phyloP scores from a whole-genome alignment of 2,329 filamentous ascomycete genomes.

The Blastomyces parvus region DNA sequence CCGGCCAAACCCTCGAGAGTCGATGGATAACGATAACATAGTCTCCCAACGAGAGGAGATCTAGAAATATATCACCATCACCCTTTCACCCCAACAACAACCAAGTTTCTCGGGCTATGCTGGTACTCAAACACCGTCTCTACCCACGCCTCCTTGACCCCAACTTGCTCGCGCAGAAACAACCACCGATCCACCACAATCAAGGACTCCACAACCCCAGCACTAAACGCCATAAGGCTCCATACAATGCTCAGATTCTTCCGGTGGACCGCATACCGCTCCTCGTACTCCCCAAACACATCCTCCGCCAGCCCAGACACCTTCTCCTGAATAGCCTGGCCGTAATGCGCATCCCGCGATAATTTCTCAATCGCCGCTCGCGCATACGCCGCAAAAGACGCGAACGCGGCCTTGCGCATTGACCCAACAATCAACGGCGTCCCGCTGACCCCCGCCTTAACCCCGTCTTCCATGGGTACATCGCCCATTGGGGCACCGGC shows the following conservation, averaged over 20 bases:
- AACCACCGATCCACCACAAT: conserved; percentile 87
- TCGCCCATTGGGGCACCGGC: conserved; percentile 22
- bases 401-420: conserved; percentile 69
- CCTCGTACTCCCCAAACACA: conserved; percentile 63
- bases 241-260: conserved; percentile 80
- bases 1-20: background rate
- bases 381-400: conserved; percentile 65
- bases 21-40: background rate
- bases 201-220: conserved; percentile 75
- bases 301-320: conserved; percentile 63
- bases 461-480: conserved; percentile 15
- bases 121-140: conserved; percentile 86
- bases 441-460: conserved; percentile 31
- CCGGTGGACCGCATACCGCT: conserved; percentile 54
- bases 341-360: conserved; percentile 49
- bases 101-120: conserved; percentile 78
- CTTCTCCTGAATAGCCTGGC: conserved; percentile 53
- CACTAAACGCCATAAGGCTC: conserved; percentile 94
- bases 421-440: conserved; percentile 82
- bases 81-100: conserved; percentile 82
- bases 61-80: conserved; percentile 26
- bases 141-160: conserved; percentile 72
- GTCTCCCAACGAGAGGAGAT: background rate
- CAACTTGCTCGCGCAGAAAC: conserved; percentile 70
- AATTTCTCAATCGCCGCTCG: conserved; percentile 73